A percentile compares a stretch with the other conserved stretches of the same genome.
These are phyloP conservation scores for Rhytidhysteron rufulum DNA, from an alignment of 2,329 filamentous ascomycete species.

Conservation along the genomic window DNA sequence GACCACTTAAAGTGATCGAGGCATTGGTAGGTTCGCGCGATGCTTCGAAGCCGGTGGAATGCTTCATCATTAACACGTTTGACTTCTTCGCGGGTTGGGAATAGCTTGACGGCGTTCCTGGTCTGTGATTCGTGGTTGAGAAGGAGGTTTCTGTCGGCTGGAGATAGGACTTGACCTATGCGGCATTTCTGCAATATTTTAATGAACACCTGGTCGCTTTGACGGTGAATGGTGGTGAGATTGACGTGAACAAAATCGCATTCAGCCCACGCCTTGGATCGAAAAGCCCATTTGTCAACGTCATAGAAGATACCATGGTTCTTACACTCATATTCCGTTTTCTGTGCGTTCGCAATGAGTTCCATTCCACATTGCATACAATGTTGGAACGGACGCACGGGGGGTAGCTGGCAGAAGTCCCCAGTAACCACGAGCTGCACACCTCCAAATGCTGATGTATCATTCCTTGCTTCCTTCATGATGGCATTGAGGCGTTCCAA, in stretches of 20 bases:
- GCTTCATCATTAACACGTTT: conserved; percentile 28
- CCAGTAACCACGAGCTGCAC: conserved; percentile 56
- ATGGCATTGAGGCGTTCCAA: conserved; percentile 51
- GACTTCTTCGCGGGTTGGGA: conserved; percentile 37
- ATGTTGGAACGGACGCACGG: conserved; percentile 53
- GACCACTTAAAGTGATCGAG: conserved; percentile 44
- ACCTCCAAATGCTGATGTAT: conserved; percentile 40
- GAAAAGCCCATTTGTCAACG: conserved; percentile 59
- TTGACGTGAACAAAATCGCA: conserved; percentile 53
- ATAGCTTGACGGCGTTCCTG: conserved; percentile 44
- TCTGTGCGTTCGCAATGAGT: conserved; percentile 14
- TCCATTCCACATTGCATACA: conserved; percentile 49
- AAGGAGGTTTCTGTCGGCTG: conserved; percentile 39
- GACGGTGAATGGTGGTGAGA: conserved; percentile 55
- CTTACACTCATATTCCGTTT: conserved; percentile 27
- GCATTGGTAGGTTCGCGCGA: conserved; percentile 22
- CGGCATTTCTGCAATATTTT: conserved; percentile 54
- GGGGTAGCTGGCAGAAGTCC: conserved; percentile 60
- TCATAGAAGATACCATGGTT: conserved; percentile 40
- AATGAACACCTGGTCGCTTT: conserved; percentile 53
- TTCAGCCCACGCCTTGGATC: conserved; percentile 52
- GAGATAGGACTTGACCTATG: conserved; percentile 40
- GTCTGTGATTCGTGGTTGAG: conserved; percentile 45
- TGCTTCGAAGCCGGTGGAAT: conserved; percentile 26
- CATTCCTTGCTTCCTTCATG: conserved; percentile 38